A percentile compares a stretch with the other conserved stretches of the same genome.
These are phyloP conservation scores for Petunia hybrid DNA, from an alignment of 305 asterid genomes.

Conservation along the genomic window DNA sequence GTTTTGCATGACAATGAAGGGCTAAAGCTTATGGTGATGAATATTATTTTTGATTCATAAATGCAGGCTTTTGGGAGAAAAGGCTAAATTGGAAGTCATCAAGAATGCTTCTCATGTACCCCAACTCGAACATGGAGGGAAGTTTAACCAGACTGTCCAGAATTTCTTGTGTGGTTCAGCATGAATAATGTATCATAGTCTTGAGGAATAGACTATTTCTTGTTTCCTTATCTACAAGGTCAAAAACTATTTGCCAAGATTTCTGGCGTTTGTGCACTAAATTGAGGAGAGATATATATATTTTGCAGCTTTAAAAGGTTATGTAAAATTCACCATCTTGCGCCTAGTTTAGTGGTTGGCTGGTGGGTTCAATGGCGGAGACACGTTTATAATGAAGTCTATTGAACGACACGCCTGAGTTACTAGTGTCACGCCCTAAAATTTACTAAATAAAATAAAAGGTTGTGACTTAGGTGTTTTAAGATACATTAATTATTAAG, in stretches of 20 bases:
- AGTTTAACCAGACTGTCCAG: conserved; percentile 59
- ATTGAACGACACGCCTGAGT: too few species aligned
- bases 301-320: background rate
- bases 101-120: conserved; percentile 63
- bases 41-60: background rate
- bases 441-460: too few species aligned
- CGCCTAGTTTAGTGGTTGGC: background rate
- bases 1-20: too few species aligned
- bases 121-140: conserved; percentile 54
- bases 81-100: conserved; percentile 52
- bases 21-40: background rate
- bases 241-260: background rate
- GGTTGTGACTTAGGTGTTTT: too few species aligned
- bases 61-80: conserved; percentile 67
- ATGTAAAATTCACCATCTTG: background rate
- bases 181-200: conserved; percentile 23
- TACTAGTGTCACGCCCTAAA: too few species aligned
- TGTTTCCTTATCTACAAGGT: background rate
- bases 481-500: too few species aligned
- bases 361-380: background rate
- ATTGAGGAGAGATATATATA: background rate
- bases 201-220: background rate
- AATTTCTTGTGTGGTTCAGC: conserved; percentile 46
- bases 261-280: background rate
- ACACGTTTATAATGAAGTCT: too few species aligned